Evolutionary conservation across 129 eudicot genomes (phyloP).

Genomic region (Flaveria linearis): DNA sequence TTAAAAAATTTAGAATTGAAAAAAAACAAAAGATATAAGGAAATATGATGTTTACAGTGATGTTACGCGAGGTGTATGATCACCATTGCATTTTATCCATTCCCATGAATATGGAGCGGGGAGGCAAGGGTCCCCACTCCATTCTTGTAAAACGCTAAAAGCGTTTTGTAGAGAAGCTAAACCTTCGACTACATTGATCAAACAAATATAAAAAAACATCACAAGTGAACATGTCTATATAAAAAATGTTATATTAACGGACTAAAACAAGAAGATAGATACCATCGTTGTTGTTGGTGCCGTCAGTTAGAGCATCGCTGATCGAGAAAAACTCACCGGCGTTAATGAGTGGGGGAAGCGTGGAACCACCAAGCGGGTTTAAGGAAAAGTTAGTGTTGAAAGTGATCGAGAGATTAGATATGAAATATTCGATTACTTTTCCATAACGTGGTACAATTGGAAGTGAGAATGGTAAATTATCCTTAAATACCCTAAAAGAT

Average conservation of each 20-base stretch:
- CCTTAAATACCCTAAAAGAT: slow-evolving; percentile 33
- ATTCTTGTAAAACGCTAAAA: slow-evolving; percentile 38
- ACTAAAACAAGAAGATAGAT: background rate
- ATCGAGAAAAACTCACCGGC: slow-evolving; percentile 50
- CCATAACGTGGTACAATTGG: slow-evolving; percentile 44
- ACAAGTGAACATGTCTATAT: background rate
- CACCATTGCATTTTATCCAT: slow-evolving; percentile 54
- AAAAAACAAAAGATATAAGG: background rate
- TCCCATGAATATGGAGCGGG: slow-evolving; percentile 71
- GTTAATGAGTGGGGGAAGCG: slow-evolving; percentile 63
- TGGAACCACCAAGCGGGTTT: slow-evolving; percentile 30
- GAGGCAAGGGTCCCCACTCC: slow-evolving; percentile 75
- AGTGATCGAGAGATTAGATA: slow-evolving; percentile 33
- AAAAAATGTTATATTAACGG: background rate
- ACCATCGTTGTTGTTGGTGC: slow-evolving; percentile 63
- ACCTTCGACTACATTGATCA: slow-evolving; percentile 41
- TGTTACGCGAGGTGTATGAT: slow-evolving; percentile 53
- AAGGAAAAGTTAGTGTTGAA: slow-evolving; percentile 37
- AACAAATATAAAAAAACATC: background rate
- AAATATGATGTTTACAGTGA: slow-evolving; percentile 42
- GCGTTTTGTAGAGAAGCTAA: slow-evolving; percentile 44
- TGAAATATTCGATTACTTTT: slow-evolving; percentile 26
- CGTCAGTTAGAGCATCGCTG: slow-evolving; percentile 42
- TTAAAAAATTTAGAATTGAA: background rate
- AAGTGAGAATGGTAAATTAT: slow-evolving; percentile 26